These are phyloP conservation scores for Fagus crenata DNA, from an alignment of 306 rosid species.

Conservation along the genomic window DNA sequence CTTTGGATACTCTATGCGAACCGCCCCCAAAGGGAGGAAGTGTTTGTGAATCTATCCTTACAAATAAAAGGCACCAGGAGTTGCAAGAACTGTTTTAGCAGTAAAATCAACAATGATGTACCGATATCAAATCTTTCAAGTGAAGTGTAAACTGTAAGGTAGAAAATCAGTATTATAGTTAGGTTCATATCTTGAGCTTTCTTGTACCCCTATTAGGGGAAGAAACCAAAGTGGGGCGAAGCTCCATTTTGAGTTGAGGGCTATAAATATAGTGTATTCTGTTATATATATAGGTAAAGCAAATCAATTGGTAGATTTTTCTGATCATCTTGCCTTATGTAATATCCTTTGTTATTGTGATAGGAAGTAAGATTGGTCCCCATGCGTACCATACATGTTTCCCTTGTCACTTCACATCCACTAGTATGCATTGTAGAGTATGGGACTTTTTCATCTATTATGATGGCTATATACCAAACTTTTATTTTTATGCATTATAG, in stretches of 20 bases:
- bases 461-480: too few relatives aligned
- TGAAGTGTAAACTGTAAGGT: slow-evolving; percentile 32
- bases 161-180: neutral
- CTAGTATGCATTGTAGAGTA: too few relatives aligned
- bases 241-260: slow-evolving; percentile 48
- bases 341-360: neutral
- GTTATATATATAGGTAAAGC: slow-evolving; percentile 28
- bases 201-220: slow-evolving; percentile 26
- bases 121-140: slow-evolving; percentile 35
- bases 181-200: slow-evolving; percentile 2
- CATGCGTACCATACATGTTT: too few relatives aligned
- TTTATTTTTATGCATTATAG: too few relatives aligned
- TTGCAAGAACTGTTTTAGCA: slow-evolving; percentile 30
- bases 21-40: slow-evolving; percentile 88
- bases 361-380: too few relatives aligned
- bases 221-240: slow-evolving; percentile 72
- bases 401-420: too few relatives aligned
- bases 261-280: slow-evolving; percentile 23
- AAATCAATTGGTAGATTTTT: slow-evolving; percentile 20
- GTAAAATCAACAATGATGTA: slow-evolving; percentile 20
- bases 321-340: neutral
- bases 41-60: slow-evolving; percentile 59
- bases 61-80: slow-evolving; percentile 36
- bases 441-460: too few relatives aligned
- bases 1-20: slow-evolving; percentile 92